Conservation (phyloP, 1,139 yeast species). For the Waltiozyma sp. region DNA sequence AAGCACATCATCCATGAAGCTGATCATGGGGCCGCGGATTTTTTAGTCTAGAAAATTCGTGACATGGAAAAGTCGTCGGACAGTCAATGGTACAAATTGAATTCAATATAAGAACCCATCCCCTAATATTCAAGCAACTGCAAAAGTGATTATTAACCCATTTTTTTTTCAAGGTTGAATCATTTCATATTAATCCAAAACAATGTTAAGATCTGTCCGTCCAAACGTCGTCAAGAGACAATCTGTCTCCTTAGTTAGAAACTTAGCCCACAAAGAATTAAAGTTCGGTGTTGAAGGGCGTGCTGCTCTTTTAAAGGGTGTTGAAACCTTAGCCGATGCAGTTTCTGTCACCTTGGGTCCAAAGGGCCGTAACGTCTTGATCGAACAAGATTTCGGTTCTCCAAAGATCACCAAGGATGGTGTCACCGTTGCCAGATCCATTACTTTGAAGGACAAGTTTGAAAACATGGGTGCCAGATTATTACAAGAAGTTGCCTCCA, state of each 20-base stretch:
- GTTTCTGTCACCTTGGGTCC: slow-evolving; percentile 97
- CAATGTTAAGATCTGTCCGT: slow-evolving; percentile 49
- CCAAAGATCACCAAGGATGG: slow-evolving; percentile 99
- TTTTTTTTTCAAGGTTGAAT: background rate
- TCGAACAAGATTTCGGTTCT: slow-evolving; percentile 93
- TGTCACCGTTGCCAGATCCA: slow-evolving; percentile 92
- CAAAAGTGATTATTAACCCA: too few species aligned
- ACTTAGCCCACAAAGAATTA: slow-evolving; percentile 83
- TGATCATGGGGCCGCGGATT: too few species aligned
- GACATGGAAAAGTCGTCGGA: background rate
- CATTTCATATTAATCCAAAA: background rate
- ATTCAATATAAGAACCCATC: too few species aligned
- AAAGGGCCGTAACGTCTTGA: slow-evolving; percentile 94
- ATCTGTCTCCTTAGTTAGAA: slow-evolving; percentile 36
- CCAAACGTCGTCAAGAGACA: slow-evolving; percentile 34
- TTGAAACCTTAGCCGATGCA: slow-evolving; percentile 92
- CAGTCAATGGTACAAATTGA: too few species aligned
- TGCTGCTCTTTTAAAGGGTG: slow-evolving; percentile 93
- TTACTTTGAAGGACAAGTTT: slow-evolving; percentile 80
- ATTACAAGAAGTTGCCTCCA: slow-evolving; percentile 95
- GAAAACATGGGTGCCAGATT: slow-evolving; percentile 96
- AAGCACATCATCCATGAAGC: too few species aligned
- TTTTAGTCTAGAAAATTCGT: background rate
- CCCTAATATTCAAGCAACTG: too few species aligned
- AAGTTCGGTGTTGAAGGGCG: slow-evolving; percentile 98